Percentiles rank a stretch among this genome's conserved stretches.
phyloP scores from a whole-genome alignment of 495 filamentous ascomycete genomes.

The Xylaria flabelliformis region DNA sequence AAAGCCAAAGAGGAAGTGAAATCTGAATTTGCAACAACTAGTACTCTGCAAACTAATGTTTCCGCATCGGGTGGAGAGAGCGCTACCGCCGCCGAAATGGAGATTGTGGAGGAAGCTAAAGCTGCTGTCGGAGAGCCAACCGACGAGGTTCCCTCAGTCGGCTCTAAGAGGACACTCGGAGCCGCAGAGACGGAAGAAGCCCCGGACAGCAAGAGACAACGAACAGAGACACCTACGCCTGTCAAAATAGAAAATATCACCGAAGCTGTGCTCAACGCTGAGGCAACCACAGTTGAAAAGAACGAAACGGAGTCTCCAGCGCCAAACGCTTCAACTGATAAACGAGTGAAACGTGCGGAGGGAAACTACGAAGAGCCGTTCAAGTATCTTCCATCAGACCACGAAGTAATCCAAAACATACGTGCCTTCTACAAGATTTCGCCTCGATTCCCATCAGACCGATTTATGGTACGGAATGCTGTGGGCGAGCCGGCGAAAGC shows the following conservation, averaged over 20 bases:
- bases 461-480: constrained; percentile 95
- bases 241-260: constrained; percentile 29
- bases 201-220: constrained; percentile 37
- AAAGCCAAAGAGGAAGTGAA: constrained; percentile 78
- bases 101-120: constrained; percentile 43
- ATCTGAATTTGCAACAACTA: constrained; percentile 47
- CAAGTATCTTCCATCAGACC: constrained; percentile 77
- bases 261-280: constrained; percentile 29
- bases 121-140: constrained; percentile 41
- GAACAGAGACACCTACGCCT: constrained; percentile 32
- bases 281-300: constrained; percentile 27
- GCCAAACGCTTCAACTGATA: constrained; percentile 31
- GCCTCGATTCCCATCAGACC: constrained; percentile 80
- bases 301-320: constrained; percentile 32
- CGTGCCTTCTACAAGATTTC: constrained; percentile 83
- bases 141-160: constrained; percentile 38
- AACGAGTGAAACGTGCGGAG: constrained; percentile 36
- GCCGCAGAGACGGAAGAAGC: constrained; percentile 38
- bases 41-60: constrained; percentile 37
- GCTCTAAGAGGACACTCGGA: constrained; percentile 42
- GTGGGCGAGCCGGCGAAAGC: constrained; percentile 80
- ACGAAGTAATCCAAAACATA: constrained; percentile 76
- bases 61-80: constrained; percentile 35
- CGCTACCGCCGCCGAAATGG: constrained; percentile 48
- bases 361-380: constrained; percentile 78